phyloP scores from a whole-genome alignment of 148 eudicot genomes.

The Persicaria tinctoria region DNA sequence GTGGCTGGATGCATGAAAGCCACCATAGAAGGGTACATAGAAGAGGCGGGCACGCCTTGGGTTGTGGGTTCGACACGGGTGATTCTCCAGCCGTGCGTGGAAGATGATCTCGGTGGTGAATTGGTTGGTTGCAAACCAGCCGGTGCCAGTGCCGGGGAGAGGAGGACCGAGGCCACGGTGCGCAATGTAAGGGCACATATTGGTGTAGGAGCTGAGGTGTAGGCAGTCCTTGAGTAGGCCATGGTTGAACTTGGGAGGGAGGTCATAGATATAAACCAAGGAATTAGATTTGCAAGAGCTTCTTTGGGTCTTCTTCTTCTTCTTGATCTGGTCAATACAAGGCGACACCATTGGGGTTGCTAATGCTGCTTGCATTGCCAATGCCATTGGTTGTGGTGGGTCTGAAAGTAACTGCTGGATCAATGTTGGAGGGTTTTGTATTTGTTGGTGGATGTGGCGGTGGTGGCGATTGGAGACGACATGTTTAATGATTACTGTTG shows the following conservation, averaged over 20 bases:
- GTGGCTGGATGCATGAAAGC: constrained; percentile 24
- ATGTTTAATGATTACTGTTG: background rate
- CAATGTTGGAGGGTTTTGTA: background rate
- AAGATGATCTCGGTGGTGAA: constrained; percentile 52
- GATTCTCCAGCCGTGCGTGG: constrained; percentile 47
- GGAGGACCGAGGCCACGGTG: constrained; percentile 3
- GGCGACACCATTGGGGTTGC: too few relatives aligned
- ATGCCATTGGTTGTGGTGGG: too few relatives aligned
- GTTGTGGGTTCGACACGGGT: constrained; percentile 46
- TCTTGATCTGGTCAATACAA: background rate
- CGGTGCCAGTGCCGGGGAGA: background rate
- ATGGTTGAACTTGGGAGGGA: constrained; percentile 1
- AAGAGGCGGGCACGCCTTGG: constrained; percentile 57
- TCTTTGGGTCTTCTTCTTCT: background rate
- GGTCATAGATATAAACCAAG: constrained; percentile 4
- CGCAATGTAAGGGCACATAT: background rate
- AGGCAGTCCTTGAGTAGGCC: background rate
- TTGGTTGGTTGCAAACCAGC: constrained; percentile 56
- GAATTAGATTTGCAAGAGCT: background rate
- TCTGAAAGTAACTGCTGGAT: background rate
- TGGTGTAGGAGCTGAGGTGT: background rate
- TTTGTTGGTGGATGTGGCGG: background rate
- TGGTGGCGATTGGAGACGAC: background rate
- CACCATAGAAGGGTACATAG: constrained; percentile 82
- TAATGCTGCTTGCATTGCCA: too few relatives aligned